Evolutionary conservation across 352 stramenopile species (phyloP).

Genomic region (Phytopythium kandeliae): DNA sequence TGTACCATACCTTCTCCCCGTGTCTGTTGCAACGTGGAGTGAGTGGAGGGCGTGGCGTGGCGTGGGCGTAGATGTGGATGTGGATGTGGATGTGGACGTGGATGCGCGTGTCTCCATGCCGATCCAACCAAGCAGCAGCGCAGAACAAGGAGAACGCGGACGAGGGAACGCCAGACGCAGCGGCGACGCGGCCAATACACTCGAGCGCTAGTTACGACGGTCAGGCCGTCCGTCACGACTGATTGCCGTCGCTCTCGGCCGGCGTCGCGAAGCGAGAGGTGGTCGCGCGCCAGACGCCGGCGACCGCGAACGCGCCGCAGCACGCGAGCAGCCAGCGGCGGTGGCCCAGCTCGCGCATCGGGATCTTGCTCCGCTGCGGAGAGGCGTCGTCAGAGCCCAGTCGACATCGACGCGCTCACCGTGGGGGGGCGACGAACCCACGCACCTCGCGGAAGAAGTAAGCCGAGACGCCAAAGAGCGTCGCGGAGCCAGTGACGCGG

Average conservation of each 20-base stretch:
- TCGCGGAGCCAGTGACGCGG: conserved; percentile 44
- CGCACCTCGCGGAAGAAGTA: conserved; percentile 57
- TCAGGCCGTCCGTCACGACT: conserved; percentile 1
- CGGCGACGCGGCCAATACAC: conserved; percentile 15
- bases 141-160: background rate
- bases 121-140: conserved; percentile 1
- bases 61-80: too few relatives aligned
- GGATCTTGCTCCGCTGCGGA: conserved; percentile 33
- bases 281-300: conserved; percentile 46
- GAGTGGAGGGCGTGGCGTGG: conserved; percentile 3
- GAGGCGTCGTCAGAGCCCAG: background rate
- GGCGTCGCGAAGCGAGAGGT: conserved; percentile 30
- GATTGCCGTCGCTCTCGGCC: background rate
- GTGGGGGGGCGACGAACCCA: background rate
- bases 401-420: background rate
- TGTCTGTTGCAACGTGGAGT: background rate
- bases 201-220: conserved; percentile 32
- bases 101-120: too few relatives aligned
- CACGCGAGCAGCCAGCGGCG: conserved; percentile 55
- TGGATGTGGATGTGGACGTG: too few relatives aligned
- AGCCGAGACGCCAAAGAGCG: conserved; percentile 39
- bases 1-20: conserved; percentile 32
- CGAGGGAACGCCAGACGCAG: background rate
- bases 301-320: conserved; percentile 35
- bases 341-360: conserved; percentile 32